A percentile compares a stretch with the other conserved stretches of the same genome.
Evolutionary conservation across 2,329 filamentous ascomycete species (phyloP).

Genomic region (Paecilomyces sp.): DNA sequence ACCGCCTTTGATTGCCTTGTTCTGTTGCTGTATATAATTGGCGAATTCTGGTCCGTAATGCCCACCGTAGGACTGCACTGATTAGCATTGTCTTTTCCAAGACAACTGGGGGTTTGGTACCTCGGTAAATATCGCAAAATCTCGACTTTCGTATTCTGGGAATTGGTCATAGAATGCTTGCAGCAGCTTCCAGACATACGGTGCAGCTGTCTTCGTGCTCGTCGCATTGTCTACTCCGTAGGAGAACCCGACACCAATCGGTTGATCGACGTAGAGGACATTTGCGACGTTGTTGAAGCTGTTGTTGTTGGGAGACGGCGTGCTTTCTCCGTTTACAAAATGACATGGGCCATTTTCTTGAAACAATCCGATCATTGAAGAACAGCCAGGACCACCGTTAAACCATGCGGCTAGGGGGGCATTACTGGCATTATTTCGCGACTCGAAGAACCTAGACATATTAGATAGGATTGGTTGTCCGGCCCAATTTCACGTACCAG

Average conservation of each 20-base stretch:
- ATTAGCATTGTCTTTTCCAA: not conserved
- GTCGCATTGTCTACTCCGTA: slow-evolving; percentile 31
- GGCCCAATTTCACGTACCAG: slow-evolving; percentile 23
- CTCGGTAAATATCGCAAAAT: slow-evolving; percentile 29
- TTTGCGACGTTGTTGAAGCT: slow-evolving; percentile 54
- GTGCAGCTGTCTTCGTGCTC: slow-evolving; percentile 41
- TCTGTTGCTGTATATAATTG: slow-evolving; percentile 30
- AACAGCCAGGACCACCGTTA: slow-evolving; percentile 48
- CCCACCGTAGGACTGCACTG: slow-evolving; percentile 25
- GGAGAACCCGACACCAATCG: slow-evolving; percentile 45
- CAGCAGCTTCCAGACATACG: slow-evolving; percentile 50
- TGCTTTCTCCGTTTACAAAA: slow-evolving; percentile 40
- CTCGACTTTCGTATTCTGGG: slow-evolving; percentile 30
- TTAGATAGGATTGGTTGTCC: not conserved
- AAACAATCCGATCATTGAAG: slow-evolving; percentile 38
- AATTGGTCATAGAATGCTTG: slow-evolving; percentile 39
- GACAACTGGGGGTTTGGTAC: slow-evolving; percentile 1
- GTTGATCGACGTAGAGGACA: slow-evolving; percentile 60
- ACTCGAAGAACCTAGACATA: slow-evolving; percentile 47
- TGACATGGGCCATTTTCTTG: slow-evolving; percentile 39
- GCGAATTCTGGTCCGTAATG: slow-evolving; percentile 29
- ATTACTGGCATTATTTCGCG: slow-evolving; percentile 39
- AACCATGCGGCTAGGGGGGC: slow-evolving; percentile 51
- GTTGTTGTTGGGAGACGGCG: slow-evolving; percentile 42
- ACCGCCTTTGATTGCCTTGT: slow-evolving; percentile 28